Evolutionary conservation across 345 rosid genomes (phyloP).

Genomic region (Kernera saxatilis): DNA sequence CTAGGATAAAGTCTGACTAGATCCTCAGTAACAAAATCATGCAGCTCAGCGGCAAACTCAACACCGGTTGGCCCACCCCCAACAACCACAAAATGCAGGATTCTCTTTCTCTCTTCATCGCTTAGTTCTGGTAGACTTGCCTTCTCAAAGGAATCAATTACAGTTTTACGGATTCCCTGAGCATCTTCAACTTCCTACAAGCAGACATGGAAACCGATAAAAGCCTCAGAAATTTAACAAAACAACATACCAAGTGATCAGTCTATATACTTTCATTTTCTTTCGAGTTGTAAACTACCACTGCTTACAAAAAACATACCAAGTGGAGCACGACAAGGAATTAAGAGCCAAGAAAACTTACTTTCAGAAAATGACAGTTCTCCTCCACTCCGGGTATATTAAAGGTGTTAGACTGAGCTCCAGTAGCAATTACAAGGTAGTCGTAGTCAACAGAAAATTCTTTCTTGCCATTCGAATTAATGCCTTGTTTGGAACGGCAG

Average conservation of each 20-base stretch:
- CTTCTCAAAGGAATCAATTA: constrained; percentile 85
- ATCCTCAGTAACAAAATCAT: constrained; percentile 89
- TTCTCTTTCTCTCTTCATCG: constrained; percentile 81
- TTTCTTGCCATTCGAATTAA: constrained; percentile 45
- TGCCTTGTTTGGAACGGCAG: constrained; percentile 53
- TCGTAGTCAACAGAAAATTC: constrained; percentile 83
- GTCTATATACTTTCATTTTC: background rate
- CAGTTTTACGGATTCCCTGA: constrained; percentile 73
- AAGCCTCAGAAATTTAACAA: background rate
- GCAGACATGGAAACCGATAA: background rate
- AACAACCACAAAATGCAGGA: constrained; percentile 94
- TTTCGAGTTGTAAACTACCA: background rate
- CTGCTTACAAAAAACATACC: background rate
- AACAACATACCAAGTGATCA: background rate
- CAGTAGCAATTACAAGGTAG: constrained; percentile 91
- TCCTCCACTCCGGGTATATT: constrained; percentile 93
- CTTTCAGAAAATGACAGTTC: constrained; percentile 92
- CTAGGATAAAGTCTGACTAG: constrained; percentile 72
- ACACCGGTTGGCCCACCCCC: constrained; percentile 99
- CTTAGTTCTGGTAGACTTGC: constrained; percentile 80
- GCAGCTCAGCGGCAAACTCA: constrained; percentile 96
- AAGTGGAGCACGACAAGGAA: background rate
- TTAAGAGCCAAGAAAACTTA: constrained; percentile 23
- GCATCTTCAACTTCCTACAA: constrained; percentile 97
- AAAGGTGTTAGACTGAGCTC: constrained; percentile 91